Evolutionary conservation across 371 early-diverging fungal genomes (phyloP).

Genomic region (Actinomucor elegans): DNA sequence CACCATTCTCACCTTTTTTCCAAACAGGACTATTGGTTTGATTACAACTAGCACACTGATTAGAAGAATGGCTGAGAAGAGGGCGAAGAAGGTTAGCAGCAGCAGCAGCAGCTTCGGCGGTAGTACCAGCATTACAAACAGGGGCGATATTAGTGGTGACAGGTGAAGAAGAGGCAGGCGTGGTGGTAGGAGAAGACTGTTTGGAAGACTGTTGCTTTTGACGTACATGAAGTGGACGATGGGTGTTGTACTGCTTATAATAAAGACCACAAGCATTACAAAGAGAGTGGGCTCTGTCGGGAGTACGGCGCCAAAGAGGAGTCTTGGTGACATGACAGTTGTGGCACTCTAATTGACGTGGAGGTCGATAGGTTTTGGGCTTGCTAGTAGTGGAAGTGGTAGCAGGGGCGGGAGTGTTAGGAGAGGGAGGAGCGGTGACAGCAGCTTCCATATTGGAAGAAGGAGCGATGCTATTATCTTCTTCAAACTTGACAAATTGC

Average conservation of each 20-base stretch:
- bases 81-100: conserved; percentile 18
- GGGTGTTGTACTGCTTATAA: conserved; percentile 71
- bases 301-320: conserved; percentile 84
- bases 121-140: too few species aligned
- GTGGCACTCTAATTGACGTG: conserved; percentile 73
- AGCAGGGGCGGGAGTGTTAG: background rate
- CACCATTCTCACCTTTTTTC: conserved; percentile 77
- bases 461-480: conserved; percentile 7
- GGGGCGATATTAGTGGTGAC: background rate
- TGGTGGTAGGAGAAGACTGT: conserved; percentile 1
- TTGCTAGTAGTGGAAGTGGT: conserved; percentile 5
- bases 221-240: conserved; percentile 67
- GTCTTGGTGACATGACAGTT: conserved; percentile 81
- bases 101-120: background rate
- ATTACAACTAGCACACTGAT: conserved; percentile 74
- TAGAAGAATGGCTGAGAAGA: conserved; percentile 11
- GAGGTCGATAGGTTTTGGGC: conserved; percentile 33
- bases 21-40: conserved; percentile 84
- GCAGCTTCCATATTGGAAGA: background rate
- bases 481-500: conserved; percentile 43
- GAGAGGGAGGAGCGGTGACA: conserved; percentile 7
- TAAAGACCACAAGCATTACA: conserved; percentile 89
- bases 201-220: conserved; percentile 45
- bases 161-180: background rate
- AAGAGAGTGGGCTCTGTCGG: conserved; percentile 71